Evolutionary conservation across 495 filamentous ascomycete genomes (phyloP).

Genomic region (Lindgomyces ingoldianus): DNA sequence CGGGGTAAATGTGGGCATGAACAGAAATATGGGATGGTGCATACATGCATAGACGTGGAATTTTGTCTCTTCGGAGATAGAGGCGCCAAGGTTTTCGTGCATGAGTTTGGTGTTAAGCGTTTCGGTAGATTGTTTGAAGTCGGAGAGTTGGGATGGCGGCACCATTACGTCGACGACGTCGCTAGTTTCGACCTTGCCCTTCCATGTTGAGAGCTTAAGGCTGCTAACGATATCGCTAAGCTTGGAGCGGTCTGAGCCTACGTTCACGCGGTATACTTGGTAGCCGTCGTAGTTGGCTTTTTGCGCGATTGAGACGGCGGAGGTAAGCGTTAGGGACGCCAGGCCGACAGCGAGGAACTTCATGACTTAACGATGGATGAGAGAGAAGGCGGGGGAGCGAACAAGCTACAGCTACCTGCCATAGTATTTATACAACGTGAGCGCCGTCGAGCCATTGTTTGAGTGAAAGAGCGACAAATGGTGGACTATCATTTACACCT

Average conservation of each 20-base stretch:
- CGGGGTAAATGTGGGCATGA: conserved; percentile 32
- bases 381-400: conserved; percentile 2
- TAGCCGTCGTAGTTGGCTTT: conserved; percentile 51
- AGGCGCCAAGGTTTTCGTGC: conserved; percentile 50
- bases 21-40: no score
- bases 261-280: conserved; percentile 49
- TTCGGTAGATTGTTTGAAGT: conserved; percentile 42
- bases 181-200: conserved; percentile 37
- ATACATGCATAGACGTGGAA: no score
- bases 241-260: conserved; percentile 31
- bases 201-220: conserved; percentile 42
- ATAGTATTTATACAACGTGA: conserved; percentile 17
- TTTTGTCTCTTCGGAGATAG: conserved; percentile 47
- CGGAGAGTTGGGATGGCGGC: conserved; percentile 42
- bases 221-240: conserved; percentile 32
- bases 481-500: conserved; percentile 8
- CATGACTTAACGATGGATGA: conserved; percentile 20
- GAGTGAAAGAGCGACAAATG: background rate
- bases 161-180: conserved; percentile 49
- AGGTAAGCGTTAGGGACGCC: conserved; percentile 22
- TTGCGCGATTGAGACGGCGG: conserved; percentile 17
- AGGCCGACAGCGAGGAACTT: conserved; percentile 21
- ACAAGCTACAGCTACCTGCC: background rate
- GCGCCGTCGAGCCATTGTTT: background rate
- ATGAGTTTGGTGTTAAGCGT: conserved; percentile 45